These are phyloP conservation scores for Paramecium tetraurelia DNA, from an alignment of 73 alveolate species.

Conservation along the genomic window DNA sequence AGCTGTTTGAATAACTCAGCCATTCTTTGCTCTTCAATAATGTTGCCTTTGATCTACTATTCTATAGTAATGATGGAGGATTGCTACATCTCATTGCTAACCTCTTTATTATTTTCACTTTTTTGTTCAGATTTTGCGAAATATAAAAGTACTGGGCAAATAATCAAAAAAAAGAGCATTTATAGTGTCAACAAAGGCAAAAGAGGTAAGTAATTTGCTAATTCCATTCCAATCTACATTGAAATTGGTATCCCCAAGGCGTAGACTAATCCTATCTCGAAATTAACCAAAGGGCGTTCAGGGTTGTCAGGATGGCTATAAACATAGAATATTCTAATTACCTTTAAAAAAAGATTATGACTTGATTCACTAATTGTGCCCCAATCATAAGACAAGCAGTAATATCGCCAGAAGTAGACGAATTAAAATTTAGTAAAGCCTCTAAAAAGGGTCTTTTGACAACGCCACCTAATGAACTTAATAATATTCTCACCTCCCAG, in stretches of 20 bases:
- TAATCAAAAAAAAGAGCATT: not conserved
- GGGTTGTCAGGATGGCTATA: conserved; percentile 22
- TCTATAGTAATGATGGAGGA: not conserved
- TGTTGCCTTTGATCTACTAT: not conserved
- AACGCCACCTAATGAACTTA: conserved; percentile 17
- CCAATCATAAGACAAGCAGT: not conserved
- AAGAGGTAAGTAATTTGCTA: not conserved
- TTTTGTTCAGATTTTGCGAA: not conserved
- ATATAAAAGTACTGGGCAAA: not conserved
- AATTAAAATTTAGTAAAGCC: not conserved
- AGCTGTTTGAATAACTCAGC: not conserved
- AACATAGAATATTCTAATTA: not conserved
- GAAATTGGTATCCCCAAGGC: not conserved
- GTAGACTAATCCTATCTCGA: not conserved
- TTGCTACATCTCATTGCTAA: not conserved
- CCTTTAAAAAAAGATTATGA: not conserved
- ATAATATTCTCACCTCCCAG: not conserved
- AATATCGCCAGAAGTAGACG: not conserved
- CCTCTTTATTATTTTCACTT: not conserved
- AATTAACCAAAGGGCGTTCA: conserved; percentile 21
- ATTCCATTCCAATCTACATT: not conserved
- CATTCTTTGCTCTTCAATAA: not conserved
- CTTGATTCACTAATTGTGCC: not conserved
- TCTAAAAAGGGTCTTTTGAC: conserved; percentile 23
- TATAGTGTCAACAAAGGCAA: not conserved